Base-by-base conservation (phyloP, 768 basidiomycete species). In the Leccinum sublutescens region DNA sequence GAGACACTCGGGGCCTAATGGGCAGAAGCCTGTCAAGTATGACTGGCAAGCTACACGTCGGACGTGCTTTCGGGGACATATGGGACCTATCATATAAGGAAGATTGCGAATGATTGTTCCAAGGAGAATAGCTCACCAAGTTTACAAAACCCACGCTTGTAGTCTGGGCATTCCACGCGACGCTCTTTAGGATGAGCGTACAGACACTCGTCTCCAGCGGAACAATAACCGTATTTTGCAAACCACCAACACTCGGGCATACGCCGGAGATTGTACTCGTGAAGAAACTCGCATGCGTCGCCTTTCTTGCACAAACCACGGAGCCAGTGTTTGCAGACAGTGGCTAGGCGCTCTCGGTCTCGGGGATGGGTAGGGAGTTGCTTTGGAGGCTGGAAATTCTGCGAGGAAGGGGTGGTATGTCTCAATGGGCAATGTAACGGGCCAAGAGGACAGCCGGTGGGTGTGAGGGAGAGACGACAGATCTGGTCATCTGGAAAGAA, bases 201-300 rank as follows among this genome's bases (percentile, higher is more conserved):
- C 64, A 99, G 79, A 72, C 97, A 99, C 74, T 98, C 95, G 66
- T 96, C 95, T 57, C 97, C 96, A 19, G 95, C 89, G 25, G 93
- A 92, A 73, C 97, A 98, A 74, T 95, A 98, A 15, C 97, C 97
- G 68, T 94, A 95, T 74, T 96, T 97, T 54, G 93, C 93, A 74
- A 87, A 98, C 95, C 95, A 98, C 89, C 94, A 97, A 69, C 97
- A 98, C 72, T 98, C 93, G 6, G 97, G 97, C 95, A 98, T 98
- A 61, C 93, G 88, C 59, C 97, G 79, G 53, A 99, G 82, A 72
- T 98, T 97, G 79, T 98, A 99, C 77, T 98, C 97, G 76, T 99
- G 97, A 71, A 98, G 82, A 75, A 98, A 99, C 77, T 98, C 97
- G 77, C 97, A 99, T 25, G 90, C 88, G 70, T 95, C 91, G 55